phyloP scores from a whole-genome alignment of 2,329 filamentous ascomycete genomes.

The Trichoderma sp. region DNA sequence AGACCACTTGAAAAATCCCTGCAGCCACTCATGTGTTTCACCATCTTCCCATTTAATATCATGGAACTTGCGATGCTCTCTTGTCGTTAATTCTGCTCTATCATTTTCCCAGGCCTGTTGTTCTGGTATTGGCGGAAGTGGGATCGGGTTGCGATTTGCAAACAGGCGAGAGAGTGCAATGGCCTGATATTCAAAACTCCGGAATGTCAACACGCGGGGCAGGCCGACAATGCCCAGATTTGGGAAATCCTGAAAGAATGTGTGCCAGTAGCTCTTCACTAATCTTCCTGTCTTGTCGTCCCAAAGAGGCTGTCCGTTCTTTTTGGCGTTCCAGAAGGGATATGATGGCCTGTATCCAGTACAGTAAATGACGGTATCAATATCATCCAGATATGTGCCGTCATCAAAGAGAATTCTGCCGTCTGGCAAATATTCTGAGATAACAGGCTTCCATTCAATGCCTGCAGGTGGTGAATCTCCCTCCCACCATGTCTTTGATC shows the following conservation, averaged over 20 bases:
- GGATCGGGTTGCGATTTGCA: constrained; percentile 37
- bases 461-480: constrained; percentile 45
- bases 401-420: constrained; percentile 45
- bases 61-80: constrained; percentile 46
- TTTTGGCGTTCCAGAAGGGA: constrained; percentile 47
- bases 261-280: constrained; percentile 48
- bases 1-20: constrained; percentile 45
- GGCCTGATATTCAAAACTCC: constrained; percentile 56
- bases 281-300: constrained; percentile 48
- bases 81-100: constrained; percentile 31
- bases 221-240: constrained; percentile 52
- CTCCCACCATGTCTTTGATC: constrained; percentile 50
- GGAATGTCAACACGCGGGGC: constrained; percentile 50
- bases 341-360: constrained; percentile 44
- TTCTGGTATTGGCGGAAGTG: constrained; percentile 39
- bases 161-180: constrained; percentile 51
- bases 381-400: constrained; percentile 33
- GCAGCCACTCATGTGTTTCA: constrained; percentile 48
- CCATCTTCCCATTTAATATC: constrained; percentile 52
- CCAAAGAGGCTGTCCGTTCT: constrained; percentile 47
- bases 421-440: constrained; percentile 42
- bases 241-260: constrained; percentile 47
- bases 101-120: constrained; percentile 47
- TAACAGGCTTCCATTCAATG: constrained; percentile 53
- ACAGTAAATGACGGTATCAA: constrained; percentile 43